Evolutionary conservation across 441 rosid genomes (phyloP), one percentile per base, ranked within the genome.

Genomic region (Aquilaria agallochum): DNA sequence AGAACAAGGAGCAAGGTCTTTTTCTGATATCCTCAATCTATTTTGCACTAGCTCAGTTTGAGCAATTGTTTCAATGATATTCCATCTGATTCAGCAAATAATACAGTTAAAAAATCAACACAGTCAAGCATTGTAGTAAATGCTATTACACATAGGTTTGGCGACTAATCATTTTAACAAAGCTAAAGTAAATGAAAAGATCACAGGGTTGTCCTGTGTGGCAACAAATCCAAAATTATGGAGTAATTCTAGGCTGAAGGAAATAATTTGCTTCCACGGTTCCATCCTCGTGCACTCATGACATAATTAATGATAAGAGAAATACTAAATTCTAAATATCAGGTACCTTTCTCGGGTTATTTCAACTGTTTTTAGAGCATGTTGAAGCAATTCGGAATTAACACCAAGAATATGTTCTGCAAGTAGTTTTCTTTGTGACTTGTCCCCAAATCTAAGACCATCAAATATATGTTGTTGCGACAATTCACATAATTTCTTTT

Each of bases 381-480:
- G 82, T 61, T 83, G 97, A 75, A 93, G 82, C 74, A 93, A 79
- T 65, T 79, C 81, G 46, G 90, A 80, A 83, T 90, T 88, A 4
- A 88, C 71, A 9, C 80, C 68, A 57, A 88, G 70, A 67, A 90
- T 93, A 74, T 86, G 81, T 69, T 82, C 81, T 46, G 96, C 86
- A 59, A 93, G 88, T 49, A 83, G 64, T 71, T 71, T 83, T 64
- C 76, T 78, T 73, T 93, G 83, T 58, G 83, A 72, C 74, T 90
- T 93, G 59, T 83, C 91, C 50, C 97, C 97, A 68, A 73, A 82
- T 71, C 86, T 75, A 49, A 90, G 73, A 55, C 97, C 98, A 75
- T 86, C 80, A 78, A 93, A 85, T 63, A 93, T 87, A 70, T 93
- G 98, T 48, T 90, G 83, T 45, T 90, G 97, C 70, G 83, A 92